phyloP scores from a whole-genome alignment of 2,329 filamentous ascomycete species.

The Lasiodiplodia gonubiensis region DNA sequence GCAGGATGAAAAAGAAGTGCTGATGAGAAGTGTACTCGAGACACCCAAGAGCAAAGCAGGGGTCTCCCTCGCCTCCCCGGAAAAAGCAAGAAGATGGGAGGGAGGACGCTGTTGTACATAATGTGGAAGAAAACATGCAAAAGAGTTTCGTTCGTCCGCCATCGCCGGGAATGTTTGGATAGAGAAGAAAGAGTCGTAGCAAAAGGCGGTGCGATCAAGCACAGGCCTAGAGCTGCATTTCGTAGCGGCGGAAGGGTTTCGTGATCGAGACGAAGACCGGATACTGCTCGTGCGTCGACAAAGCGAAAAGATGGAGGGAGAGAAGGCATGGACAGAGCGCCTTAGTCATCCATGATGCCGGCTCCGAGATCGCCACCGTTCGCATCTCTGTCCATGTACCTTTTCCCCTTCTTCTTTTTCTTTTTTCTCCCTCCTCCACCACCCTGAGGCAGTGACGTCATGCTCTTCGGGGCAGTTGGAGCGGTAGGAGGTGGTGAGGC shows the following conservation, averaged over 20 bases:
- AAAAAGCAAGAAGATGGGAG: conserved; percentile 1
- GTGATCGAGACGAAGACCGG: neutral
- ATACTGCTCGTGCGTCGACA: neutral
- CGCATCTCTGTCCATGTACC: conserved; percentile 5
- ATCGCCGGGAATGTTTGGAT: neutral
- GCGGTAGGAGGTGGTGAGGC: conserved; percentile 9
- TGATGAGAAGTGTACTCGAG: neutral
- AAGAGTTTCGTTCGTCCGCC: neutral
- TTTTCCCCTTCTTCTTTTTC: conserved; percentile 5
- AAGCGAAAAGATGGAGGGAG: neutral
- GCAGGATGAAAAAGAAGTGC: neutral
- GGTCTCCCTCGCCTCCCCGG: neutral
- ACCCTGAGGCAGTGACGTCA: conserved; percentile 8
- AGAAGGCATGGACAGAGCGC: neutral
- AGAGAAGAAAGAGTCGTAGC: neutral
- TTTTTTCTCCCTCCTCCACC: conserved; percentile 3
- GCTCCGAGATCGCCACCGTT: neutral
- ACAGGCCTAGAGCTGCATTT: neutral
- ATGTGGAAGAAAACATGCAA: neutral
- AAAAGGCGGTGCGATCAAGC: neutral
- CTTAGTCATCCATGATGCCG: neutral
- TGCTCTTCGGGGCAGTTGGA: conserved; percentile 22
- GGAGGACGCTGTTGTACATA: conserved; percentile 12
- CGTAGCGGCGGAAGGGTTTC: neutral
- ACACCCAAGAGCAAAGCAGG: neutral